A percentile compares a stretch with the other conserved stretches of the same genome.
Conservation (phyloP, 2,329 filamentous ascomycete species). For the Bipolaris victoriae region DNA sequence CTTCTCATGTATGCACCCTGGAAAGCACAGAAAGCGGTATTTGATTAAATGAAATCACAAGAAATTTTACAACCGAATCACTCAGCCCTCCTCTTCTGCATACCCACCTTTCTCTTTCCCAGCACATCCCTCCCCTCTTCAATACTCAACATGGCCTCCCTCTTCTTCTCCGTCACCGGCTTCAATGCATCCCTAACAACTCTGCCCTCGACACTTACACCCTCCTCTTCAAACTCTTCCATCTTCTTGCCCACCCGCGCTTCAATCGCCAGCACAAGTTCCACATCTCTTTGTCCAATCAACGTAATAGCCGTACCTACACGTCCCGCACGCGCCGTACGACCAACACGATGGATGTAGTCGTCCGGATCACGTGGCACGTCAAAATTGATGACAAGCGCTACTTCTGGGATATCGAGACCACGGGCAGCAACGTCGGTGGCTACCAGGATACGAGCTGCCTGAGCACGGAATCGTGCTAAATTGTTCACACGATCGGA, state of each 20-base stretch:
- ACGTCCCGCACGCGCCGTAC: slow-evolving; percentile 90
- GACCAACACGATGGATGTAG: slow-evolving; percentile 95
- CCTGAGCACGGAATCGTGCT: slow-evolving; percentile 86
- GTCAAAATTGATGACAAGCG: slow-evolving; percentile 92
- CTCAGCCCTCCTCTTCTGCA: slow-evolving; percentile 38
- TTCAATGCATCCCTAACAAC: slow-evolving; percentile 86
- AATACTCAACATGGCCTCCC: slow-evolving; percentile 86
- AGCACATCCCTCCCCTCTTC: slow-evolving; percentile 90
- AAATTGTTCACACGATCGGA: slow-evolving; percentile 85
- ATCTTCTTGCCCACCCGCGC: slow-evolving; percentile 78
- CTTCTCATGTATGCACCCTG: neutral
- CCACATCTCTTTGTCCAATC: slow-evolving; percentile 90
- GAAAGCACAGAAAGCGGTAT: neutral
- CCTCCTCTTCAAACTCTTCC: slow-evolving; percentile 84
- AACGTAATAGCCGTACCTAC: slow-evolving; percentile 83
- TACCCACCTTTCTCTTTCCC: slow-evolving; percentile 70
- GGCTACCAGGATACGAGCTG: slow-evolving; percentile 87
- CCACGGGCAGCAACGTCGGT: slow-evolving; percentile 95
- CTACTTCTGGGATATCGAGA: slow-evolving; percentile 92
- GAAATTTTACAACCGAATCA: neutral
- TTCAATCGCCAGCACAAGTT: slow-evolving; percentile 90
- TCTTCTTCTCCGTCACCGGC: slow-evolving; percentile 92
- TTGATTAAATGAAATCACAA: neutral
- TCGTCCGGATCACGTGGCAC: slow-evolving; percentile 95
- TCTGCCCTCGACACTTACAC: slow-evolving; percentile 90